These are phyloP conservation scores for Kazachstania sp. DNA, from an alignment of 1,139 yeast genomes.

Conservation along the genomic window DNA sequence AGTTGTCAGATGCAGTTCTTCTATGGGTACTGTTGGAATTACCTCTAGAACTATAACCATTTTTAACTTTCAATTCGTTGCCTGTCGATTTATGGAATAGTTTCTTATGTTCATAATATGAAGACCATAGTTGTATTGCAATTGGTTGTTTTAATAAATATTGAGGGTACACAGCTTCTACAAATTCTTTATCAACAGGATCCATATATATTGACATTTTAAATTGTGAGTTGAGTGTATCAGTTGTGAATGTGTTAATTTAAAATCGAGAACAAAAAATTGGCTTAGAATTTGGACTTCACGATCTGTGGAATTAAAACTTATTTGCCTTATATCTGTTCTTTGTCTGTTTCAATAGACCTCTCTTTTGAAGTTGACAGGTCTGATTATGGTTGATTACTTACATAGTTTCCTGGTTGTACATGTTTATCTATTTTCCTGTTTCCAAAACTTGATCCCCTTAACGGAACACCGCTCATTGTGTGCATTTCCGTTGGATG, in stretches of 20 bases:
- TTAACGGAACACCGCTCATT: no score
- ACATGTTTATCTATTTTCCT: no score
- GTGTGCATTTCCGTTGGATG: no score
- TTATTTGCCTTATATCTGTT: no score
- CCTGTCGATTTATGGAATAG: constrained; percentile 18
- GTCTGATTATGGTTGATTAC: no score
- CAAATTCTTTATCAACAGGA: constrained; percentile 21
- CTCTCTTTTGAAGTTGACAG: no score
- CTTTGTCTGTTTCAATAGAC: no score
- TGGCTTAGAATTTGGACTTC: no score
- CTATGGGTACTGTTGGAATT: neutral
- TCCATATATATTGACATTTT: constrained; percentile 24
- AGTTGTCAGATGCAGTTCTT: neutral
- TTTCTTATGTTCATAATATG: constrained; percentile 23
- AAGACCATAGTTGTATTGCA: constrained; percentile 24
- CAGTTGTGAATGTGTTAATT: neutral
- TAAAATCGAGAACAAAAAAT: no score
- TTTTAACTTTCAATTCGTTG: neutral
- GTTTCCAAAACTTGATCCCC: no score
- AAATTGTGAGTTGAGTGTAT: neutral
- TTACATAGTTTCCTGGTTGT: no score
- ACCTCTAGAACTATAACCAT: neutral
- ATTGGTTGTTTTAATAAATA: constrained; percentile 29
- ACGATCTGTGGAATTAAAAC: no score
- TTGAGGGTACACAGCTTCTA: constrained; percentile 24